Evolutionary conservation across 1,284 basidiomycete genomes (phyloP), one percentile per base, ranked within the genome.

Genomic region (Mycena citricolor): DNA sequence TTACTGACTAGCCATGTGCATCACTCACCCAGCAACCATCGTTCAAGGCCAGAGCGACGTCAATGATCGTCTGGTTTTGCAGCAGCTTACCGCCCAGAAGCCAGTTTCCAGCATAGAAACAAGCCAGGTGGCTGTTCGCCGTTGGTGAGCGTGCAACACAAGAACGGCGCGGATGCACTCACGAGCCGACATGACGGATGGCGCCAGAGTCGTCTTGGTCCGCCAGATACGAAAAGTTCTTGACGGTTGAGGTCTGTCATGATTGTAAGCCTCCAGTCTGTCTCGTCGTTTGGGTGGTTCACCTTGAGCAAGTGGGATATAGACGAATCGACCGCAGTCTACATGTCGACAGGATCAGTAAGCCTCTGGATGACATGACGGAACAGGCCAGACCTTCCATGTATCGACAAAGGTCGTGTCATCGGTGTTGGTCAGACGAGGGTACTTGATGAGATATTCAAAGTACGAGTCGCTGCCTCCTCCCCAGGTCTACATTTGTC

Each of bases 381-480:
- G n/a, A n/a, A n/a, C n/a, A n/a, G n/a, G n/a, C n/a, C n/a, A n/a
- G n/a, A 41, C 49, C 42, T 52, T 52, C 85, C 85, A 88, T 1
- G 77, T 73, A 51, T 85, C 74, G 7, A 76, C 73, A 51, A 79
- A 86, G 12, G 74, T 57, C 43, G 70, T 65, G 54, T 86, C 74
- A 30, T 74, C 58, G 12, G 77, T 82, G 61, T 83, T 83, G 19
- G 75, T 77, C 11, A 86, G 65, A 16, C 83, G 79, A 4, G 84
- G 64, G 51, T 84, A 83, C 59, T 88, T 88, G 69, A 86, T 78
- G 34, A 87, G 69, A 57, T 89, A 88, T 60, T 89, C 86, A 51
- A 84, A 81, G 63, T 81, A 88, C 44, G 82, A 48, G 38, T 53
- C 71, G 0, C 77, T 76, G 26, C 80, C 81, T 40, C 76, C 76